phyloP scores from a whole-genome alignment of 805 yeast species.

The Teunomyces gatunensis region DNA sequence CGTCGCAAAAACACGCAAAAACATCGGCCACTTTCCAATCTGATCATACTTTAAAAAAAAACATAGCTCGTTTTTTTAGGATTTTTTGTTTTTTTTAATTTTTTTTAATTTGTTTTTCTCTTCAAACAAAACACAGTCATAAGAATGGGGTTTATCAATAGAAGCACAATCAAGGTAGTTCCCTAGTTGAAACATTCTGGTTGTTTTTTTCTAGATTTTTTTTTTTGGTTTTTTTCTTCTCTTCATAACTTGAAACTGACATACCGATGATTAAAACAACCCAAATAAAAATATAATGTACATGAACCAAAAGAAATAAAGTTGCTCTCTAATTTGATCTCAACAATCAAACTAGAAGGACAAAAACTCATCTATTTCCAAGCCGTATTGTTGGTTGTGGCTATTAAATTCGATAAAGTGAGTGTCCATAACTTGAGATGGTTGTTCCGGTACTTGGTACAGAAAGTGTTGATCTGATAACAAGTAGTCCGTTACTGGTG shows the following conservation, averaged over 20 bases:
- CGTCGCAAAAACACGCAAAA: neutral
- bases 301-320: slow-evolving; percentile 1
- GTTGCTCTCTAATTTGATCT: neutral
- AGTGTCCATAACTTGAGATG: neutral
- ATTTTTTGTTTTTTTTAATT: slow-evolving; percentile 6
- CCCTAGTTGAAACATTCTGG: neutral
- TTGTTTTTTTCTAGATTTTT: neutral
- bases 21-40: neutral
- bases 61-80: slow-evolving; percentile 15
- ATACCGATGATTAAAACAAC: neutral
- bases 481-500: slow-evolving; percentile 7
- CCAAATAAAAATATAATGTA: slow-evolving; percentile 3
- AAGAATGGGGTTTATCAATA: neutral
- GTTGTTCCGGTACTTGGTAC: slow-evolving; percentile 7
- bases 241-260: slow-evolving; percentile 1
- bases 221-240: slow-evolving; percentile 3
- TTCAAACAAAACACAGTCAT: neutral
- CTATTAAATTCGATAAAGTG: slow-evolving; percentile 6
- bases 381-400: slow-evolving; percentile 11
- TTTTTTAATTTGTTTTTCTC: slow-evolving; percentile 1
- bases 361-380: slow-evolving; percentile 32
- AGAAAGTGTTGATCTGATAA: slow-evolving; percentile 5
- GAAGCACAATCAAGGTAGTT: neutral
- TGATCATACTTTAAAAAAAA: slow-evolving; percentile 4
- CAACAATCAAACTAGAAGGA: slow-evolving; percentile 16